Base-by-base conservation (phyloP, 1,139 yeast species). In the Zygotorulaspora mrakii region DNA sequence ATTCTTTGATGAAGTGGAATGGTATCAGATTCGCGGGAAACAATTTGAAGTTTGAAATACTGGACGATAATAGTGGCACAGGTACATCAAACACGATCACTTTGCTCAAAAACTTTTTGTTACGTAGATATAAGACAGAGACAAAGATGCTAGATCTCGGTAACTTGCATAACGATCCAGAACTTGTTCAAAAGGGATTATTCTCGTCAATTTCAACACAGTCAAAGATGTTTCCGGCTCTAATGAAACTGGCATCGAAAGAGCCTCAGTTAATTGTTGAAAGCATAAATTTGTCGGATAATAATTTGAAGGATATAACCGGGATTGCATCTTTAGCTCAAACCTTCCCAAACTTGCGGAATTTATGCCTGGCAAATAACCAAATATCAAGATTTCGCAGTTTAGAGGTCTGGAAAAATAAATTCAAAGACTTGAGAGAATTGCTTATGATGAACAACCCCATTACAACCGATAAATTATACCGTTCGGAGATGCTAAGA, bases 201-300 rank as follows among this genome's bases (percentile, higher is more conserved):
- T 79, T 88, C 51, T 73, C 77, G 16, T 68, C 76, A 12, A 67
- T 79, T 0, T 61, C 71, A 3, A 71, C 77, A 5, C 73, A 79
- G 35, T 74, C 94, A 11, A 89, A 89, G 61, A 81, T 89, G 73
- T 88, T 91, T 62, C 85, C 89, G 3, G 98, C 98, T 0, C 67
- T 91, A 50, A 79, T 91, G 87, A 87, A 84, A 59, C 67, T 94
- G 13, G 95, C 96, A 1, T 59, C 66, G 1, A 69, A 70, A 37
- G 69, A 66, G 35, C 52, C 55, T 2, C 56, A 53, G 6, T 44
- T 65, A 30, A 70, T 70, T 2, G 84, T 88, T 5, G 83, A 80
- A 26, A 82, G 91, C 46, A 78, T 91, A 12, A 87, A 84, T 58
- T 68, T 91, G 37, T 81, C 94, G 10, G 71, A 71, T 43, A 91